Evolutionary conservation across 768 basidiomycete species (phyloP), one percentile per base, ranked within the genome.

Genomic region (Coprinopsis marcescibilis): DNA sequence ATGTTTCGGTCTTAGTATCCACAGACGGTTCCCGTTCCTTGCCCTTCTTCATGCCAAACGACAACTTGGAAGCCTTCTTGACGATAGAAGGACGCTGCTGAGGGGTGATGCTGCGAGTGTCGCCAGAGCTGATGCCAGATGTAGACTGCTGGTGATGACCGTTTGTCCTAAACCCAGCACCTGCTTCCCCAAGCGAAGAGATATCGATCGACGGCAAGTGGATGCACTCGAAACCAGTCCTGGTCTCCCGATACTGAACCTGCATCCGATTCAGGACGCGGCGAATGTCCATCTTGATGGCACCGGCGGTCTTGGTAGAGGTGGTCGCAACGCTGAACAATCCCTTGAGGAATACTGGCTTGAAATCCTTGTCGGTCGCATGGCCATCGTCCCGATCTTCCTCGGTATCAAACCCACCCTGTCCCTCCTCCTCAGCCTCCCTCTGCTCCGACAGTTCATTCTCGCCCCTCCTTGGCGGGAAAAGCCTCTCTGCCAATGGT

Each of bases 321-420:
- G 96, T 99, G 4, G 96, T 99, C 4, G 90, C 85, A 33, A 99
- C 96, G 55, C 91, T 93, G 70, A 99, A 97, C 40, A 99, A 60
- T 4, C 96, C 96, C 67, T 98, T 99, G 58, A 98, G 68, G 67
- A 90, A 95, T 37, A 97, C 82, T 1, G 96, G 90, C 69, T 97
- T 98, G 59, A 90, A 85, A 48, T 89, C 86, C 65, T 82, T 83
- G 54, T 83, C 82, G 24, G 55, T 64, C 26, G 67, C 65, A 54
- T 75, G 67, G n/a, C 72, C 61, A 48, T 77, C 76, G 43, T 71
- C 67, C 52, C 75, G 74, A 36, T 76, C 71, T 51, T 65, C 70
- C 48, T 70, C 70, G n/a, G 61, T 63, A 46, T 73, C 75, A 43
- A 43, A 43, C 8, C 41, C 41, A 19, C 19, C 20, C 2, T 49